Conservation (phyloP, 768 basidiomycete genomes). For the Tulasnella sp. region DNA sequence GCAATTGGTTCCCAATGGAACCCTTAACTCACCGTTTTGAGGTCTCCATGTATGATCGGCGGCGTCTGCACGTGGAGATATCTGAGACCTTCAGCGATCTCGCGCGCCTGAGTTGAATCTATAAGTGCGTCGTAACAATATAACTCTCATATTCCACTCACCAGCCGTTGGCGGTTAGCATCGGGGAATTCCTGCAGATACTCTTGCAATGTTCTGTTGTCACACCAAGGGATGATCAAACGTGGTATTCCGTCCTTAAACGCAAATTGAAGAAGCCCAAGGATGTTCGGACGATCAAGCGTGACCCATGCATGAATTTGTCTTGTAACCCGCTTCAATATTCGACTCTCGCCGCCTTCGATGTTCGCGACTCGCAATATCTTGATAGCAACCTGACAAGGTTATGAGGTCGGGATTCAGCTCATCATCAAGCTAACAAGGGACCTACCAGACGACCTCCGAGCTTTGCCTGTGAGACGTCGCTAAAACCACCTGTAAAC, state of each 20-base stretch:
- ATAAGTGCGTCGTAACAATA: neutral
- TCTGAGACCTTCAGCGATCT: neutral
- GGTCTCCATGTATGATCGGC: constrained; percentile 36
- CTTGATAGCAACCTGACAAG: no score
- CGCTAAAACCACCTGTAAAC: no score
- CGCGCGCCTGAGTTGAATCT: constrained; percentile 15
- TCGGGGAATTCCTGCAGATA: constrained; percentile 51
- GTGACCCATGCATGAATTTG: neutral
- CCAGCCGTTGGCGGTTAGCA: constrained; percentile 52
- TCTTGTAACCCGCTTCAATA: neutral
- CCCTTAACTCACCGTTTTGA: constrained; percentile 33
- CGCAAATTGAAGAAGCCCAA: neutral
- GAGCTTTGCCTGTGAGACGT: no score
- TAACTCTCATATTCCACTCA: constrained; percentile 39
- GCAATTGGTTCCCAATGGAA: neutral
- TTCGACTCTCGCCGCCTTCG: neutral
- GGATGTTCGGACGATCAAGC: neutral
- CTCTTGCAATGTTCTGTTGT: constrained; percentile 55
- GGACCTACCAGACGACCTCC: no score
- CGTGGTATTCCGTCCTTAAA: constrained; percentile 40
- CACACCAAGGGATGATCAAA: constrained; percentile 63
- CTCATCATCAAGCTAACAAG: no score
- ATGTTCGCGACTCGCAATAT: no score
- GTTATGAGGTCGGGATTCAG: no score
- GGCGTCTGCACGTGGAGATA: neutral